Evolutionary conservation across 805 yeast genomes (phyloP), one percentile per base, ranked within the genome.

Genomic region (Pichia insulana): DNA sequence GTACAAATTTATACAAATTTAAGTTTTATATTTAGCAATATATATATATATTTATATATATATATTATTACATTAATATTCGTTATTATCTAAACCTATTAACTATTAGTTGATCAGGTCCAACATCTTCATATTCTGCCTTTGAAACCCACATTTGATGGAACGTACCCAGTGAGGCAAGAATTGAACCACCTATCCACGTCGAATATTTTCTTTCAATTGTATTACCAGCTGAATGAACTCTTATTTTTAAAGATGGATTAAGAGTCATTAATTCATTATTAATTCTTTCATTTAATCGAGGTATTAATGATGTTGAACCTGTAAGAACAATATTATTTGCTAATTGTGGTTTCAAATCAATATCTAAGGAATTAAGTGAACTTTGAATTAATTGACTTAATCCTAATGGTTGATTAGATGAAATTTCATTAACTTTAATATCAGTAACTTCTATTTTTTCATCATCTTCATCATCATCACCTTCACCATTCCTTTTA

Each of bases 81-180:
- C 8, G 18, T n/a, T 13, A 25, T 56, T 61, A 88, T 64, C 95
- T 80, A 63, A 88, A 88, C 64, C 96, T 73, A 61, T 83, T 90
- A 43, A 76, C 75, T 44, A 86, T 71, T 43, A 89, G 70, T 58
- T 87, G 76, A 43, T 85, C 92, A 11, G 79, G 78, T 6, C 97
- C 97, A 20, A 79, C 86, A 61, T 89, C 96, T 47, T 85, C 87
- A 53, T 81, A 84, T 61, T 89, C 97, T 50, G 75, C 76, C 55
- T 78, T 80, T 34, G 89, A 83, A 2, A 89, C 95, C 96, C 96
- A 89, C 64, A 84, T 67, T 62, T 89, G 97, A 61, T 89, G 97
- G 70, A 89, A 89, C 2, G 96, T 85, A 28, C 97, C 97, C 52
- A 89, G 70, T 40, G 92, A 80, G 6, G 95, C 78, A 43, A 89